A percentile compares a stretch with the other conserved stretches of the same genome.
Conservation (phyloP, 345 rosid species). For the Citrus reticulata region DNA sequence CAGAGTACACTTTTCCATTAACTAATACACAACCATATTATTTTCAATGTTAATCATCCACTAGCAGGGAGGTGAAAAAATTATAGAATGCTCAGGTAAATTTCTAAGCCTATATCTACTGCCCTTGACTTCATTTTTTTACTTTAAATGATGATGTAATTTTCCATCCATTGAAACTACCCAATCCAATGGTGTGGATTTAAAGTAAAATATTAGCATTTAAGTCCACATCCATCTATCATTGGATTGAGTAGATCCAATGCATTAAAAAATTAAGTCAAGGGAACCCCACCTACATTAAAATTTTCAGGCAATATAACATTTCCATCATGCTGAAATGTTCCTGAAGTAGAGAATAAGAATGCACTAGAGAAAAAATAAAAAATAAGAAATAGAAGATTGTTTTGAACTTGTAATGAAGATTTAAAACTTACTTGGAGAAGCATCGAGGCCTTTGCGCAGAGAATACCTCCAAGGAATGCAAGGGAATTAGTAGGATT, state of each 20-base stretch:
- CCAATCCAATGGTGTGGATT: no score
- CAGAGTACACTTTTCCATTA: neutral
- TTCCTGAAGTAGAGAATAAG: neutral
- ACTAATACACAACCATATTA: neutral
- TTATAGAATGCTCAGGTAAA: neutral
- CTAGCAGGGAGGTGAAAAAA: neutral
- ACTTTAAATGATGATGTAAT: no score
- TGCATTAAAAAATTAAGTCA: no score
- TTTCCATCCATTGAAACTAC: no score
- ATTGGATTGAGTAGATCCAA: no score
- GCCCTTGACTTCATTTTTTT: no score
- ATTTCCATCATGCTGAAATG: neutral
- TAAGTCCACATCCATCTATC: no score
- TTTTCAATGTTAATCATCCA: neutral
- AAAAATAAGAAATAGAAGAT: neutral
- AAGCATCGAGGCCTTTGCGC: conserved; percentile 99
- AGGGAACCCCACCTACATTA: no score
- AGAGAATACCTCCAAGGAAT: conserved; percentile 83
- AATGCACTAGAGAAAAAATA: neutral
- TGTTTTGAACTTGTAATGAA: neutral
- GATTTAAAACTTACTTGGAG: conserved; percentile 58
- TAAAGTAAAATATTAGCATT: no score
- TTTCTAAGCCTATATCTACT: neutral
- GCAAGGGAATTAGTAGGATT: conserved; percentile 56
- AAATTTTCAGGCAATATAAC: neutral